Percentiles rank a stretch among this genome's conserved stretches.
Conservation (phyloP, 345 rosid species). For the Trapa incisa region DNA sequence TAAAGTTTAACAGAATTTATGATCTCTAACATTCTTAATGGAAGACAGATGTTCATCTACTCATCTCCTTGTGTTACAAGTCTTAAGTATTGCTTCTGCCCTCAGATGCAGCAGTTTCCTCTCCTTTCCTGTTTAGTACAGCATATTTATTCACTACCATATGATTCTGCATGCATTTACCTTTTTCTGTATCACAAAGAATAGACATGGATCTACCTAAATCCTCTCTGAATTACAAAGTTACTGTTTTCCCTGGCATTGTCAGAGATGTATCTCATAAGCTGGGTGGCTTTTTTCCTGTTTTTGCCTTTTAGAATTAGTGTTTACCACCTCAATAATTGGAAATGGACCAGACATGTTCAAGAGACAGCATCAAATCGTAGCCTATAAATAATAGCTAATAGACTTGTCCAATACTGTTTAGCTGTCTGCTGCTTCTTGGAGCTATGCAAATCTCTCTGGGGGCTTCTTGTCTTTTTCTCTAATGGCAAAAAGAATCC, state of each 20-base stretch:
- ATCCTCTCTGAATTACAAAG: too few species aligned
- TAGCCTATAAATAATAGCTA: neutral
- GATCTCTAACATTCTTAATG: neutral
- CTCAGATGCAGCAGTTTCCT: neutral
- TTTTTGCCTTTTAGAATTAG: too few species aligned
- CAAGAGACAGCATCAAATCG: slow-evolving; percentile 12
- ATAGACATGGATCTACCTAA: too few species aligned
- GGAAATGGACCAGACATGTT: neutral
- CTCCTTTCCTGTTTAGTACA: neutral
- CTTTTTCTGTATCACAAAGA: too few species aligned
- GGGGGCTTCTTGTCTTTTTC: slow-evolving; percentile 1
- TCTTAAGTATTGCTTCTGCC: neutral
- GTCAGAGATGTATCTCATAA: too few species aligned
- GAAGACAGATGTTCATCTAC: neutral
- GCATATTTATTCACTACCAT: too few species aligned
- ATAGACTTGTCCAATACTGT: slow-evolving; percentile 7
- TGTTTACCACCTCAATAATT: neutral
- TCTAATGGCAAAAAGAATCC: neutral
- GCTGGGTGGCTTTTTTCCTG: too few species aligned
- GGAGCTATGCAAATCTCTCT: slow-evolving; percentile 23
- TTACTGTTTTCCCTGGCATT: too few species aligned
- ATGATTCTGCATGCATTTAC: too few species aligned
- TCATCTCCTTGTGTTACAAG: neutral
- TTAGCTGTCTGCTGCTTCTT: slow-evolving; percentile 32
- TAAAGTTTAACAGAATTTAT: too few species aligned